A percentile compares a stretch with the other conserved stretches of the same genome.
These are phyloP conservation scores for Cryptococcus sp. DNA, from an alignment of 1,284 basidiomycete genomes.

Conservation along the genomic window DNA sequence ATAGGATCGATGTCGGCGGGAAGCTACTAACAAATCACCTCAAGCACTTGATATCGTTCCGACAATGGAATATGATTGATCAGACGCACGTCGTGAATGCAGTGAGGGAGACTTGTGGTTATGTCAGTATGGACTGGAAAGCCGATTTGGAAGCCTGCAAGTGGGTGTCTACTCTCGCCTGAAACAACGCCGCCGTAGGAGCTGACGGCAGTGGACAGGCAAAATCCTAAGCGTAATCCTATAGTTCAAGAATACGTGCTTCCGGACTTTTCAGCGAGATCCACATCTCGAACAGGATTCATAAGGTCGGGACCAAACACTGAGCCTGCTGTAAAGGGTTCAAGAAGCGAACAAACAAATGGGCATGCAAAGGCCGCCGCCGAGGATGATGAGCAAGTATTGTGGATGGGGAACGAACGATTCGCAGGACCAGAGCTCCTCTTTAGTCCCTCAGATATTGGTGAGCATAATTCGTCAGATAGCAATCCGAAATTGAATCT, in stretches of 20 bases:
- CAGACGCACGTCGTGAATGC: constrained; percentile 89
- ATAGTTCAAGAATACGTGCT: constrained; percentile 86
- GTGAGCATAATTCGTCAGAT: constrained; percentile 54
- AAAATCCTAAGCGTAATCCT: constrained; percentile 56
- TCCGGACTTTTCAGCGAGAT: constrained; percentile 75
- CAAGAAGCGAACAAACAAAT: not conserved
- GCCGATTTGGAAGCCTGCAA: constrained; percentile 75
- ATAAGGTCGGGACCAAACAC: constrained; percentile 58
- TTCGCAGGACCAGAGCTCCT: constrained; percentile 86
- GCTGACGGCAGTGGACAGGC: constrained; percentile 50
- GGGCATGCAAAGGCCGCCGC: constrained; percentile 5
- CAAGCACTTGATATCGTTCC: constrained; percentile 88
- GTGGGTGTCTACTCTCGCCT: constrained; percentile 56
- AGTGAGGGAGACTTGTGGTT: constrained; percentile 84
- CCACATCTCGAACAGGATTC: constrained; percentile 60
- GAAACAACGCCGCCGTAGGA: not conserved
- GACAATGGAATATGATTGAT: constrained; percentile 98
- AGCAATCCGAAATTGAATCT: constrained; percentile 3
- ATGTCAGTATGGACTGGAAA: constrained; percentile 73
- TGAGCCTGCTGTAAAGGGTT: constrained; percentile 4
- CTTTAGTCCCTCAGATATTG: constrained; percentile 85
- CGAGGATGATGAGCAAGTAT: constrained; percentile 68
- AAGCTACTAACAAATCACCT: constrained; percentile 92
- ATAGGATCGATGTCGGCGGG: constrained; percentile 86
- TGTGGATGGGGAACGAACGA: constrained; percentile 84